phyloP scores from a whole-genome alignment of 2,329 filamentous ascomycete species.

The Fusarium armeniacum region DNA sequence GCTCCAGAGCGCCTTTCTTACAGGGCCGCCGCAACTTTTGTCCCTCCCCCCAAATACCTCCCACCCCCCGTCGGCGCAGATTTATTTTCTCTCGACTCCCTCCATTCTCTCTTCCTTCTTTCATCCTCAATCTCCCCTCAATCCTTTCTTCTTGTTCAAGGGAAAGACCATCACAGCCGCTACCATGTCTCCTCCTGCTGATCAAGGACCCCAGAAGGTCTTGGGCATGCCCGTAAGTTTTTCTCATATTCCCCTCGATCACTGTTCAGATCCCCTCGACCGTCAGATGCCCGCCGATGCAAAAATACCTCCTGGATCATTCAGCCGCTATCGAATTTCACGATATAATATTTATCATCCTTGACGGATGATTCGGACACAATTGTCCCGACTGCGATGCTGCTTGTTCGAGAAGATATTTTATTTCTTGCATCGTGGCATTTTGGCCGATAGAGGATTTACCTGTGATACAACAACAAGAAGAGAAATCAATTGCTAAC shows the following conservation, averaged over 20 bases:
- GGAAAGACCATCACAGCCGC: constrained; percentile 58
- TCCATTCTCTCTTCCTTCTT: constrained; percentile 61
- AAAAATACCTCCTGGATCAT: constrained; percentile 33
- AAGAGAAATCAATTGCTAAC: constrained; percentile 41
- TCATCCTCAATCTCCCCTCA: constrained; percentile 72
- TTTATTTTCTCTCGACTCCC: constrained; percentile 61
- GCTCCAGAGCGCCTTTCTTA: no score
- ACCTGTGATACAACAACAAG: background rate
- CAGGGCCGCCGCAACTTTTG: no score
- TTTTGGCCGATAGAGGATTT: constrained; percentile 11
- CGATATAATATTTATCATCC: constrained; percentile 33
- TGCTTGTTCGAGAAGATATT: background rate
- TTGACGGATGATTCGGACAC: background rate
- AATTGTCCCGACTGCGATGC: background rate
- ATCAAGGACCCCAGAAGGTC: constrained; percentile 67
- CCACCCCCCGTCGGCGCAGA: constrained; percentile 62
- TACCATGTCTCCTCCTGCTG: constrained; percentile 66
- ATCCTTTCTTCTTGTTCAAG: constrained; percentile 65
- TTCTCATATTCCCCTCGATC: constrained; percentile 26
- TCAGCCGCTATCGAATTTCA: constrained; percentile 14
- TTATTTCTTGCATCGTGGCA: constrained; percentile 20
- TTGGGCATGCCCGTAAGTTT: constrained; percentile 77
- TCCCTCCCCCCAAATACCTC: no score
- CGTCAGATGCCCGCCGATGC: constrained; percentile 52
- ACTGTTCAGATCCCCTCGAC: constrained; percentile 19